These are phyloP conservation scores for Eucalyptus fibrosa DNA, from an alignment of 345 rosid species.

Conservation along the genomic window DNA sequence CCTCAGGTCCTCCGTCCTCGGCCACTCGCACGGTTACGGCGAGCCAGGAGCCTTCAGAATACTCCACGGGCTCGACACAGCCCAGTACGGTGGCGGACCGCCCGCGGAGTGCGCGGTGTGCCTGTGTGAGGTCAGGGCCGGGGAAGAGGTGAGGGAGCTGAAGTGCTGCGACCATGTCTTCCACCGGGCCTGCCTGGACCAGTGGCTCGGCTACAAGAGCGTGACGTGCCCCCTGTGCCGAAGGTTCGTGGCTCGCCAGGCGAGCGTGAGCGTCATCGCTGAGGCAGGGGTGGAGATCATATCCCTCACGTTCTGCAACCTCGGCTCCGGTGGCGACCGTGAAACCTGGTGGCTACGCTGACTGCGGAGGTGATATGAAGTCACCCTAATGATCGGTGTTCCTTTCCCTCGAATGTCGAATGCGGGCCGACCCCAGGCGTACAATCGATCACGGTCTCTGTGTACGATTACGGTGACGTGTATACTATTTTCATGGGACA, in stretches of 20 bases:
- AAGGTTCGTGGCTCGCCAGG: background rate
- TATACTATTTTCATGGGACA: background rate
- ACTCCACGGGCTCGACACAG: background rate
- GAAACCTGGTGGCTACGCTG: constrained; percentile 31
- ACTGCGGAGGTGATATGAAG: background rate
- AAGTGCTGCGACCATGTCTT: constrained; percentile 17
- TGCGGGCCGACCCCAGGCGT: background rate
- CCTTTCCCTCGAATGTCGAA: background rate
- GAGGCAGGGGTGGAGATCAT: background rate
- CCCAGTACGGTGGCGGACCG: background rate
- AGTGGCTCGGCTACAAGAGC: constrained; percentile 1
- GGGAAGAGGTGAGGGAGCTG: constrained; percentile 10
- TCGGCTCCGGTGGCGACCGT: background rate
- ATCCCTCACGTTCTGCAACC: background rate
- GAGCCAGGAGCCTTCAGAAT: background rate
- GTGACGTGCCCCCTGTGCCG: constrained; percentile 30
- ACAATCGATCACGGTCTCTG: background rate
- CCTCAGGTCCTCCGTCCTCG: background rate
- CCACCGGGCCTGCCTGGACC: constrained; percentile 21
- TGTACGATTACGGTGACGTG: background rate
- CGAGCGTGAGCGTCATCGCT: background rate
- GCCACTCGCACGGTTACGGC: background rate
- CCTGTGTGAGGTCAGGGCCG: constrained; percentile 3
- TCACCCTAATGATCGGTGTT: background rate
- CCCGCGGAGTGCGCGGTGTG: constrained; percentile 7